Evolutionary conservation across 2,329 filamentous ascomycete genomes (phyloP), one percentile per base, ranked within the genome.

Genomic region (Colletotrichum aenigma): DNA sequence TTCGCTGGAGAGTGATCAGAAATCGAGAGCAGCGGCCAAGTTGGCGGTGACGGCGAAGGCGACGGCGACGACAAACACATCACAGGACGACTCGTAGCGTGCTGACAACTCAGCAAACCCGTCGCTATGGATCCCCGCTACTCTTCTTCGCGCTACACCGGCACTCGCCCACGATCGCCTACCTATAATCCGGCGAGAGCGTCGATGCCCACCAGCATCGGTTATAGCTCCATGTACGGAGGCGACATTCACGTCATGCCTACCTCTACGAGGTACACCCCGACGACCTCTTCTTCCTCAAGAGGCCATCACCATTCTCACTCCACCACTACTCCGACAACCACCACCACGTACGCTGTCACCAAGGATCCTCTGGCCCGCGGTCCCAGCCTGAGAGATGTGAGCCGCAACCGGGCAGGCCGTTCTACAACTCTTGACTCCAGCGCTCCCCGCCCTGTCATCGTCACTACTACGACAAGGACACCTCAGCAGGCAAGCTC

Each of bases 221-320:
- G 87, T 28, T 89, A 89, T 81, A 87, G 84, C 79, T 85, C 87
- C 74, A 83, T 87, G 72, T 90, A 91, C 77, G 85, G 85, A 74
- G 87, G 88, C 68, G 90, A 92, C 79, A 85, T 90, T 74, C 89
- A 92, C 77, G 86, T 88, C 77, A 84, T 90, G 80, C 89, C 90
- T 21, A 82, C 86, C 77, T 80, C 86, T 80, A 81, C 86, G 78
- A 69, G 84, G 84, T 78, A 78, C 66, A 26, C 66, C 15, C 18
- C 67, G 18, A 77, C 79, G 13, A 28, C 30, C 15, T 64, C 61
- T 24, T 15, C 34, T 24, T 43, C 61, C n/a, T 64, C 77, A 26
- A 74, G 75, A 70, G 75, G 76, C 28, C 71, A 74, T 52, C 70
- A 77, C 15, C 74, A 77, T 43, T 72, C 78, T 16, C 32, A 71